A percentile compares a stretch with the other conserved stretches of the same genome.
Conservation (phyloP, 306 rosid genomes). For the Quercus parvula region DNA sequence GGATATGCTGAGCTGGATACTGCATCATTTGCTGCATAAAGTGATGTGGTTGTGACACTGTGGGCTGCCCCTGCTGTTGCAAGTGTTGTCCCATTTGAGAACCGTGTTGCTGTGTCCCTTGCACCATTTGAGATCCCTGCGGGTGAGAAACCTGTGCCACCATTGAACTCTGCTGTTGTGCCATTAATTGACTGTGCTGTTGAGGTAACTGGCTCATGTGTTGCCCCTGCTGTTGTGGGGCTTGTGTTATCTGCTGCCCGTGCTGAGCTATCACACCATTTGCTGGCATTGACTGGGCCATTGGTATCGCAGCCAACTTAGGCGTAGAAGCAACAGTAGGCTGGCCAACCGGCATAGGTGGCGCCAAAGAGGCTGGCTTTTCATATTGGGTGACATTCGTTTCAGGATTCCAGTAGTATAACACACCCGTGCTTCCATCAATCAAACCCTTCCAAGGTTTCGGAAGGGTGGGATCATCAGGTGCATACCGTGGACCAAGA, state of each 20-base stretch:
- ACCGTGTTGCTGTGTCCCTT: conserved; percentile 51
- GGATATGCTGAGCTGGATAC: conserved; percentile 52
- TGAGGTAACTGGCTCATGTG: conserved; percentile 47
- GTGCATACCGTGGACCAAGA: conserved; percentile 88
- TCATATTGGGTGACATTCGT: conserved; percentile 91
- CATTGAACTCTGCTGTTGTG: conserved; percentile 48
- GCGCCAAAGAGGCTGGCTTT: conserved; percentile 52
- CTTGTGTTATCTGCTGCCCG: conserved; percentile 53
- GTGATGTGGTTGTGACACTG: conserved; percentile 27
- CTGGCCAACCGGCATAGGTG: conserved; percentile 49
- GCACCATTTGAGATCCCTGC: conserved; percentile 47
- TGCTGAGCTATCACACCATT: conserved; percentile 45
- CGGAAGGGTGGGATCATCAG: conserved; percentile 91
- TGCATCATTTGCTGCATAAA: conserved; percentile 48
- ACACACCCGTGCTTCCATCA: conserved; percentile 78
- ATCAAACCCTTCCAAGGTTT: conserved; percentile 92
- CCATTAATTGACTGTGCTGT: conserved; percentile 55
- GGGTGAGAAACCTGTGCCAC: conserved; percentile 40
- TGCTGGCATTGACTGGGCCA: conserved; percentile 34
- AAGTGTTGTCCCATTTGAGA: conserved; percentile 37
- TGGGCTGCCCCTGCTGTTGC: conserved; percentile 43
- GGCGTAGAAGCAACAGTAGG: conserved; percentile 44
- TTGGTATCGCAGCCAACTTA: conserved; percentile 58
- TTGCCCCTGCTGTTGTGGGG: conserved; percentile 50
- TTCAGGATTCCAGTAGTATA: conserved; percentile 97